Evolutionary conservation across 2,329 filamentous ascomycete species (phyloP), one percentile per base, ranked within the genome.

Genomic region (Aspergillus ibericus): DNA sequence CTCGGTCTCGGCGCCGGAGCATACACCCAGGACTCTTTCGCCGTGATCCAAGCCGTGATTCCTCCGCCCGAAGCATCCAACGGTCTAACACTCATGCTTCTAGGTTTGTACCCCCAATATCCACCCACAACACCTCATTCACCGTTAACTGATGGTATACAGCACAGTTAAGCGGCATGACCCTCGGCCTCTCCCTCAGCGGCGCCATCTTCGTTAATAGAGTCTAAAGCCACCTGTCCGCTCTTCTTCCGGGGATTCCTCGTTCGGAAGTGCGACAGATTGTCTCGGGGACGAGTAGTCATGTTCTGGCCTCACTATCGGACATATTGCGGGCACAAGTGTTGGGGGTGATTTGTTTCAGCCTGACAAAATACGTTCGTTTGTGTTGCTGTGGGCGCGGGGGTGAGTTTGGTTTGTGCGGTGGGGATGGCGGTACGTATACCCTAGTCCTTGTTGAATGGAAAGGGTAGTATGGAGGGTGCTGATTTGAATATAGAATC

Each of bases 1-100:
- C 58, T 81, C 1, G 80, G 75, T 1, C 61, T 77, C 7, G 79
- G 80, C 0, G 68, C 68, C 8, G 55, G 50, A 1, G 22, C 29
- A 16, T 59, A 48, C 34, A 56, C 35, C 1, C 58, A 63, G 36
- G 62, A 56, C 7, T 50, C 36, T 5, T 62, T 53, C 22, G 40
- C 44, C 2, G 58, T 64, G 3, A 50, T 42, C 22, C 59, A 53
- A 34, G 48, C 38, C 5, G 18, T 48, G 12, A 52, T 65, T 2
- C 13, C 27, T 9, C 38, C 55, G 9, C 32, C 51, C 2, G 32
- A 29, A 3, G 44, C 57, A 5, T 34, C 58, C 2, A 54, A 49
- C 12, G 52, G 22, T 1, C 49, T 63, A 18, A 22, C 58, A 1
- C 58, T 57, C 36, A 61, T 59, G 47, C 56, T 58, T 22, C 50